A percentile compares a stretch with the other conserved stretches of the same genome.
Evolutionary conservation across 768 basidiomycete species (phyloP).

Genomic region (Leccinum pellstonianum): DNA sequence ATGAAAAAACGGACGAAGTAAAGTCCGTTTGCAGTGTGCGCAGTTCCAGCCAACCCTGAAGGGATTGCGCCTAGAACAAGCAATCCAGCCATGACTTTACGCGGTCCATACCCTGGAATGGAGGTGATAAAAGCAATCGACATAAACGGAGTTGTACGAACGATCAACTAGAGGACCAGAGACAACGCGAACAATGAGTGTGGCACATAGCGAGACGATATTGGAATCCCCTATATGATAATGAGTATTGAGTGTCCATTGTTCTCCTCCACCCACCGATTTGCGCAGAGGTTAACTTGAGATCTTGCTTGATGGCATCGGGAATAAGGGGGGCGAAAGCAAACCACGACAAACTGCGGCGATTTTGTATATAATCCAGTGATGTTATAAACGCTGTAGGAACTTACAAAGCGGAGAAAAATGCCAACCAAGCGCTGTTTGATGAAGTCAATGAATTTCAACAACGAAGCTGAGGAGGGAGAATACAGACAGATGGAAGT

Average conservation of each 20-base stretch:
- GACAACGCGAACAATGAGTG: constrained; percentile 46
- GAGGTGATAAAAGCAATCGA: background rate
- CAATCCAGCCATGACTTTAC: constrained; percentile 53
- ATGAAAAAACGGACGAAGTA: constrained; percentile 56
- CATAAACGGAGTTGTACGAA: constrained; percentile 6
- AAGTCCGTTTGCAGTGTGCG: constrained; percentile 39
- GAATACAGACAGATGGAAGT: constrained; percentile 47
- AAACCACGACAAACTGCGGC: constrained; percentile 45
- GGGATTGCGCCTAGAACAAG: constrained; percentile 57
- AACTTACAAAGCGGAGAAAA: constrained; percentile 48
- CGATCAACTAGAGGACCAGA: constrained; percentile 52
- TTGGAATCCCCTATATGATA: constrained; percentile 44
- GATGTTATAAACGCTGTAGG: background rate
- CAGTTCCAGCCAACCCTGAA: constrained; percentile 55
- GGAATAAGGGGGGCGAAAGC: constrained; percentile 62
- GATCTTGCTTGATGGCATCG: constrained; percentile 52
- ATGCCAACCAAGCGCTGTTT: constrained; percentile 39
- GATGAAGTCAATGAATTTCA: background rate
- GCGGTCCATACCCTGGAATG: constrained; percentile 42
- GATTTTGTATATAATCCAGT: background rate
- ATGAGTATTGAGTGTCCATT: background rate
- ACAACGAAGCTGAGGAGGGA: background rate
- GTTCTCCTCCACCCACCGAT: constrained; percentile 32
- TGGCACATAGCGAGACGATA: constrained; percentile 45
- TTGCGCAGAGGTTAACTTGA: constrained; percentile 46